These are phyloP conservation scores for Ustilago xerochloae DNA, from an alignment of 1,284 basidiomycete genomes.

Conservation along the genomic window DNA sequence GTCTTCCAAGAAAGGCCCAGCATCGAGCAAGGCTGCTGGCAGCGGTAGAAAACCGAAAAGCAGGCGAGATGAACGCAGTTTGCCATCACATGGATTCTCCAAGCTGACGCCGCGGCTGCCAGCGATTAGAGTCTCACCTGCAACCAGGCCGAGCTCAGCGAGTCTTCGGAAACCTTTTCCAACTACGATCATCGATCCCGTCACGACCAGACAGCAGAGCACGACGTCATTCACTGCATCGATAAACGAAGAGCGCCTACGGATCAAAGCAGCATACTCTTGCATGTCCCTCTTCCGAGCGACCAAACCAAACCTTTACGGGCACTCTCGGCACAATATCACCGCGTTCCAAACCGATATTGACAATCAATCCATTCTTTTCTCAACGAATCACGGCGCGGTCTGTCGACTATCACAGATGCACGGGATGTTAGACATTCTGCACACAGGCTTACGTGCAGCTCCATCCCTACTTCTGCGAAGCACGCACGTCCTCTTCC, in stretches of 20 bases:
- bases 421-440: not conserved
- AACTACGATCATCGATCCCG: conserved; percentile 3
- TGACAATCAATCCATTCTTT: conserved; percentile 4
- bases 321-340: not conserved
- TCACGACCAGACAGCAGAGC: conserved; percentile 14
- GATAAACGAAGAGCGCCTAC: not conserved
- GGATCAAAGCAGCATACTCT: conserved; percentile 23
- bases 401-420: not conserved
- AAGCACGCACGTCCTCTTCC: not conserved
- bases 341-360: conserved; percentile 4
- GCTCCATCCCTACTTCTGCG: not conserved
- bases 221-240: not conserved
- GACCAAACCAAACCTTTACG: not conserved
- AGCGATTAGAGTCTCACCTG: not conserved
- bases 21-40: not conserved
- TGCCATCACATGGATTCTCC: not conserved
- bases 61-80: not conserved
- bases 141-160: not conserved
- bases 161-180: not conserved
- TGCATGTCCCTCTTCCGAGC: conserved; percentile 21
- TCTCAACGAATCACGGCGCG: not conserved
- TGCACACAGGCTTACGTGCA: not conserved
- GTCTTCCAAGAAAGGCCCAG: not conserved
- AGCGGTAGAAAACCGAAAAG: not conserved
- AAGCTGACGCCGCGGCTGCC: conserved; percentile 5